phyloP scores from a whole-genome alignment of 129 eudicot species.

The Flaveria trinervia region DNA sequence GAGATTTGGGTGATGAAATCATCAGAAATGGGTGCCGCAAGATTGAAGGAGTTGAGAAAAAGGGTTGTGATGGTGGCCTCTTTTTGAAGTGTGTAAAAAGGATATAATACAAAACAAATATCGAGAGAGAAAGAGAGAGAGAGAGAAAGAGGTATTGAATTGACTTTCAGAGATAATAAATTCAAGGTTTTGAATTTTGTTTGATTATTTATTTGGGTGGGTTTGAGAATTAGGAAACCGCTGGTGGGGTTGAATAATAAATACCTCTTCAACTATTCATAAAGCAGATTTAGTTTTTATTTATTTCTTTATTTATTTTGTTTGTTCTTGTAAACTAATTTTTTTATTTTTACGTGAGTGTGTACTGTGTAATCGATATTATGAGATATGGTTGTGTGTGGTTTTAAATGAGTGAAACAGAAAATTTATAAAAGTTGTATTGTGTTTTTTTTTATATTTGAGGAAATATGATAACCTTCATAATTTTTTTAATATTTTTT shows the following conservation, averaged over 20 bases:
- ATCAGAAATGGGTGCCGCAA: constrained; percentile 12
- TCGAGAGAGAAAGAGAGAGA: constrained; percentile 18
- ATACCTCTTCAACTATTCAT: background rate
- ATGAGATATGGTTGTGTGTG: too few species aligned
- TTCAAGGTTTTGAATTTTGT: constrained; percentile 6
- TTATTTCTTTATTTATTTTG: too few species aligned
- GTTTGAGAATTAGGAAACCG: background rate
- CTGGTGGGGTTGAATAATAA: background rate
- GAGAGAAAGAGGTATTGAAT: constrained; percentile 28
- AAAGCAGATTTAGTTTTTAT: too few species aligned
- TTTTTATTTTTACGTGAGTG: too few species aligned
- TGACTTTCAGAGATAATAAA: constrained; percentile 30
- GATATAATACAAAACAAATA: constrained; percentile 16
- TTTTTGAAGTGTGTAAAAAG: constrained; percentile 3
- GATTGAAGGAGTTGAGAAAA: background rate
- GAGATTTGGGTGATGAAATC: constrained; percentile 13
- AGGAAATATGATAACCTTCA: too few species aligned
- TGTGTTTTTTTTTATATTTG: too few species aligned
- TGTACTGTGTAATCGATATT: too few species aligned
- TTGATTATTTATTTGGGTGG: constrained; percentile 1
- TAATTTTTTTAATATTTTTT: too few species aligned
- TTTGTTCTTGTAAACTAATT: too few species aligned
- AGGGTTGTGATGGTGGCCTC: constrained; percentile 6
- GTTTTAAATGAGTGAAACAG: too few species aligned
- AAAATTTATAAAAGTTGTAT: too few species aligned